These are phyloP conservation scores for Pilasporangium apinafurcum DNA, from an alignment of 352 stramenopile genomes.

Conservation along the genomic window DNA sequence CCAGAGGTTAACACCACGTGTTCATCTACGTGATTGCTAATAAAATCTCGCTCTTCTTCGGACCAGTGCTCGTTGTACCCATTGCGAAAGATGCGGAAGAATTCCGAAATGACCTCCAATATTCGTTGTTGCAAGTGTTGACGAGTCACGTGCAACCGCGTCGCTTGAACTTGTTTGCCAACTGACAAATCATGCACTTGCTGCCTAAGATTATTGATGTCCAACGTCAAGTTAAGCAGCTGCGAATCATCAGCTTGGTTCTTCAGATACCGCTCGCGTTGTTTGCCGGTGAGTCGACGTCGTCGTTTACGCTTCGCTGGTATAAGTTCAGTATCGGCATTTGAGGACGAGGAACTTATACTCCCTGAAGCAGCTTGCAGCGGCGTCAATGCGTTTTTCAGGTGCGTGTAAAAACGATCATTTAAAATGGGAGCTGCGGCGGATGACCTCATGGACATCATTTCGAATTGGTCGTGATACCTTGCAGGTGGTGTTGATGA, in stretches of 20 bases:
- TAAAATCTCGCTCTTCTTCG: neutral
- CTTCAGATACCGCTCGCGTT: constrained; percentile 2
- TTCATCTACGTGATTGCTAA: neutral
- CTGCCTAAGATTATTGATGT: constrained; percentile 6
- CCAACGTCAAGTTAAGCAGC: constrained; percentile 5
- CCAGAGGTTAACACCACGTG: neutral
- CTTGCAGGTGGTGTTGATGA: no score
- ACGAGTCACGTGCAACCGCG: neutral
- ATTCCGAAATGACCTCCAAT: neutral
- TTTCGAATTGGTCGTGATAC: no score
- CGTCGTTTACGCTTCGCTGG: neutral
- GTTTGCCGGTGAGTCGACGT: constrained; percentile 2
- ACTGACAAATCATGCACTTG: neutral
- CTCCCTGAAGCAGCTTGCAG: no score
- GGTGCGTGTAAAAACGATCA: no score
- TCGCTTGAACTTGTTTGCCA: neutral
- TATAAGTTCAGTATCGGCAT: no score
- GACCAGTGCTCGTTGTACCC: neutral
- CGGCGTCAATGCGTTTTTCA: no score
- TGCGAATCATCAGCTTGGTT: constrained; percentile 1
- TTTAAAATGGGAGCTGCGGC: no score
- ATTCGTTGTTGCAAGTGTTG: neutral
- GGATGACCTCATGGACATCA: no score
- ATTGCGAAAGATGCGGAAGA: constrained; percentile 2
- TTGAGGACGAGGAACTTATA: no score